Evolutionary conservation across 2,329 filamentous ascomycete species (phyloP), one percentile per base, ranked within the genome.

Genomic region (Diaporthe australafricana): DNA sequence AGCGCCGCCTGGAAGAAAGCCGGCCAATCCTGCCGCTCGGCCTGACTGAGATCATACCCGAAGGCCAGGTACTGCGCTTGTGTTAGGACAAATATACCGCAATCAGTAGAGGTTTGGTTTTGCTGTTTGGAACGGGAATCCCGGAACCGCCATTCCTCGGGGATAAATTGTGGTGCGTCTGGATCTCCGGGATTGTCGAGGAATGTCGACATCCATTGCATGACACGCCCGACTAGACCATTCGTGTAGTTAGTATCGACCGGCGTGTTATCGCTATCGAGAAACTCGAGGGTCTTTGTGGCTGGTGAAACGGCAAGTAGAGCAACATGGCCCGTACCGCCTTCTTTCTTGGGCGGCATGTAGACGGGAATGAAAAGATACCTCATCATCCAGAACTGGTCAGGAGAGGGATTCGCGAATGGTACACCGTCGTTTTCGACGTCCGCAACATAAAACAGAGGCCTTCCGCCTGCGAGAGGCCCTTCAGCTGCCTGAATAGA

Each of bases 181-280:
- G n/a, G 9, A 16, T 56, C 5, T 2, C 22, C 4, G 6, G 20
- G 20, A 3, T 56, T 56, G 30, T 56, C 52, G 20, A 55, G 16
- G 52, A 55, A 35, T n/a, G 30, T 55, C 9, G 52, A 56, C 52
- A 56, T 56, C 52, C 52, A 56, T n/a, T 56, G 32, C 52, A 56
- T 56, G 14, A 56, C n/a, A 12, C 52, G 30, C 11, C 52, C 52
- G 5, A 56, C 30, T 5, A 56, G 52, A 22, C 52, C 52, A 38
- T 56, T 9, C 2, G 30, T 38, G 11, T 56, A 56, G 11, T 35
- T n/a, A 22, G 20, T 6, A 56, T 56, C 30, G 3, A 5, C 20
- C 20, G 30, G 52, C 9, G 32, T 16, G 8, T 56, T 56, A 3
- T 38, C 52, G 38, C 52, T 56, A 11, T 56, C 52, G 11, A 56